Percentiles rank a stretch among this genome's conserved stretches.
phyloP scores from a whole-genome alignment of 176 grass and related monocot genomes.

The Elymus sibiricus region DNA sequence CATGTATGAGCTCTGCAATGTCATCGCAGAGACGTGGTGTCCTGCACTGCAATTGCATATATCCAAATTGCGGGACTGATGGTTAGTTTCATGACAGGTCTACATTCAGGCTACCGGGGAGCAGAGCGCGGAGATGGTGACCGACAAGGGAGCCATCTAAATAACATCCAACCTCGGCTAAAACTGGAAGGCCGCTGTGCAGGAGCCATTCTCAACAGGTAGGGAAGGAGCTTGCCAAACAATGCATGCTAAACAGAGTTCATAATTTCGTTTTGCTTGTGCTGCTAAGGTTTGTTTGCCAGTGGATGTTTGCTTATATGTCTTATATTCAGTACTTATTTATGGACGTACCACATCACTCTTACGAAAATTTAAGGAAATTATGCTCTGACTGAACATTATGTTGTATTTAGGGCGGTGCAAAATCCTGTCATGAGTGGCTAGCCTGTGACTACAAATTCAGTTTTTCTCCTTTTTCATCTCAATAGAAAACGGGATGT shows the following conservation, averaged over 20 bases:
- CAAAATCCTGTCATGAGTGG: neutral
- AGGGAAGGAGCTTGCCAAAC: neutral
- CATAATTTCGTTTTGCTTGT: no score
- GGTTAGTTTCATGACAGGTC: conserved; percentile 41
- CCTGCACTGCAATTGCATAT: neutral
- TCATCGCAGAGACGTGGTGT: no score
- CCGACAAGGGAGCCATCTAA: conserved; percentile 91
- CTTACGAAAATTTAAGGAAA: neutral
- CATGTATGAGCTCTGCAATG: no score
- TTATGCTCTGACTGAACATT: no score
- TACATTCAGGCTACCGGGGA: conserved; percentile 92
- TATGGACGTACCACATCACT: neutral
- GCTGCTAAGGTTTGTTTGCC: neutral
- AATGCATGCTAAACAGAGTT: no score
- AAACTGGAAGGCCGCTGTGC: conserved; percentile 99
- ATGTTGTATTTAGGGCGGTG: neutral
- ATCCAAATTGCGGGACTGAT: neutral
- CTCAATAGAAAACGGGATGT: no score
- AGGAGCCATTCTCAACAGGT: conserved; percentile 98
- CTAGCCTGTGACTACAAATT: no score
- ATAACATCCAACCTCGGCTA: conserved; percentile 88
- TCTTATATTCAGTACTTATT: neutral
- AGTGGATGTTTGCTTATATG: neutral
- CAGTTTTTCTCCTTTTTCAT: no score
- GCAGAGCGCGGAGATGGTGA: conserved; percentile 94